A percentile compares a stretch with the other conserved stretches of the same genome.
Evolutionary conservation across 2,329 filamentous ascomycete genomes (phyloP).

Genomic region (Aspergillus hiratsukae): DNA sequence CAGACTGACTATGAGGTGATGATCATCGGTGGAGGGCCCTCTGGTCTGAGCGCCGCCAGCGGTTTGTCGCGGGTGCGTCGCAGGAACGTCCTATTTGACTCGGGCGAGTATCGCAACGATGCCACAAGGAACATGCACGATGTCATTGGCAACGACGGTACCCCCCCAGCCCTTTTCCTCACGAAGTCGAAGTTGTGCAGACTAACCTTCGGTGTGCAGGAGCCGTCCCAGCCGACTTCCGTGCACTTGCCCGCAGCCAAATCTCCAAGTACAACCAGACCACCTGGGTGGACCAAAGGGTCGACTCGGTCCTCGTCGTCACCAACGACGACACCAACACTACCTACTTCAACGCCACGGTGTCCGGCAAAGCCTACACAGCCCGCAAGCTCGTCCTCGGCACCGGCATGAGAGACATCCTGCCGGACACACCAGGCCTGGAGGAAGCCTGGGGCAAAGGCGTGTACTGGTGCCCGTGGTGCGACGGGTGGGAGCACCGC

Average conservation of each 20-base stretch:
- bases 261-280: slow-evolving; percentile 50
- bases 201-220: slow-evolving; percentile 32
- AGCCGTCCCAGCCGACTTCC: slow-evolving; percentile 52
- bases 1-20: slow-evolving; percentile 50
- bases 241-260: slow-evolving; percentile 51
- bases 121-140: slow-evolving; percentile 58
- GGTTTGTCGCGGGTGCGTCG: slow-evolving; percentile 56
- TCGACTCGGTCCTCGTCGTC: slow-evolving; percentile 34
- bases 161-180: slow-evolving; percentile 1
- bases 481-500: slow-evolving; percentile 58
- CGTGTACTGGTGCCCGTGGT: slow-evolving; percentile 63
- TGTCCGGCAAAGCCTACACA: slow-evolving; percentile 35
- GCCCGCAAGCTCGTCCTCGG: slow-evolving; percentile 55
- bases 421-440: slow-evolving; percentile 54
- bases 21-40: slow-evolving; percentile 55
- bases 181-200: not conserved
- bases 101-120: slow-evolving; percentile 54
- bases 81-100: slow-evolving; percentile 55
- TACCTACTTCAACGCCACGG: slow-evolving; percentile 46
- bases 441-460: slow-evolving; percentile 55
- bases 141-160: slow-evolving; percentile 57
- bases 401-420: slow-evolving; percentile 53
- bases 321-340: slow-evolving; percentile 27
- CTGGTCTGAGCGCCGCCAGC: slow-evolving; percentile 52
- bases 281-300: slow-evolving; percentile 50